Evolutionary conservation across 148 eudicot genomes (phyloP).

Genomic region (Mesembryanthemum crystallinum): DNA sequence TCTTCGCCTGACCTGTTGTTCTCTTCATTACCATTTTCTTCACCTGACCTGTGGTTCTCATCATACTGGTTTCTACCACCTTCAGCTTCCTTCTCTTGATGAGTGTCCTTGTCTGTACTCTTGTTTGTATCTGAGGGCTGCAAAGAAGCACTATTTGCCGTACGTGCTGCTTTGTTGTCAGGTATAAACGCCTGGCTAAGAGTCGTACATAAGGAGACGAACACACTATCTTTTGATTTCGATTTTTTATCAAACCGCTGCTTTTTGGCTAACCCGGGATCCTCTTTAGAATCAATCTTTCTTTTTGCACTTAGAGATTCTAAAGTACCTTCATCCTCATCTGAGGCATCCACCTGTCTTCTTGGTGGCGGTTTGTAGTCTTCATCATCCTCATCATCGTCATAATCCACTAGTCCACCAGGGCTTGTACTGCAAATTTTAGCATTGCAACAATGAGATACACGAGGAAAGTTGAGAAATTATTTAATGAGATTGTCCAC

Average conservation of each 20-base stretch:
- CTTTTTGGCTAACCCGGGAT: constrained; percentile 55
- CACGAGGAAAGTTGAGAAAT: background rate
- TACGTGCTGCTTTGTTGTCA: constrained; percentile 46
- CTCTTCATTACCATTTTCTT: constrained; percentile 23
- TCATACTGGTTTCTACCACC: constrained; percentile 28
- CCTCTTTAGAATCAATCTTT: constrained; percentile 53
- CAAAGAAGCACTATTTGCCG: constrained; percentile 28
- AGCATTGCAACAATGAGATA: constrained; percentile 3
- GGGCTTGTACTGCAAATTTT: constrained; percentile 44
- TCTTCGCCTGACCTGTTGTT: constrained; percentile 29
- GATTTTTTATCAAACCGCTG: constrained; percentile 44
- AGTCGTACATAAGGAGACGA: constrained; percentile 74
- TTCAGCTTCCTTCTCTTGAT: constrained; percentile 34
- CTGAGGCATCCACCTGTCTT: constrained; percentile 51
- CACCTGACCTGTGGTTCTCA: constrained; percentile 30
- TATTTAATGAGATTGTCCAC: background rate
- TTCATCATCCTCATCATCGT: constrained; percentile 93
- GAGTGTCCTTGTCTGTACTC: constrained; percentile 36
- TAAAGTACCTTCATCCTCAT: constrained; percentile 58
- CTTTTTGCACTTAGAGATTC: constrained; percentile 59
- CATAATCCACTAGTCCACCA: constrained; percentile 90
- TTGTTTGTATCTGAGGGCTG: constrained; percentile 28
- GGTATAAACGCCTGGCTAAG: constrained; percentile 70
- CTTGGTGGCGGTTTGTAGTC: constrained; percentile 88
- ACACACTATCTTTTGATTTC: constrained; percentile 59